Evolutionary conservation across 805 yeast species (phyloP).

Genomic region (Yamadazyma scolyti): DNA sequence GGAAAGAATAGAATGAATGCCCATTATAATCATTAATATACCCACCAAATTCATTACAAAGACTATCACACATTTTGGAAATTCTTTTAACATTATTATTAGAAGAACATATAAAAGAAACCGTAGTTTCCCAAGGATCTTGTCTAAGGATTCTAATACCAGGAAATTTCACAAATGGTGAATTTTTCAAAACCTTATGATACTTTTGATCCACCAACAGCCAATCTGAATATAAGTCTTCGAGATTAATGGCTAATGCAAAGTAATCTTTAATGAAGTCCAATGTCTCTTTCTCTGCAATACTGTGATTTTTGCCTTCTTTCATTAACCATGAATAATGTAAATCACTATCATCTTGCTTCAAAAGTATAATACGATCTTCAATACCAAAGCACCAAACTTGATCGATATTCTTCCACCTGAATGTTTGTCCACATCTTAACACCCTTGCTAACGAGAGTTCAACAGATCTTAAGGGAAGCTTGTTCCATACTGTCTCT

Average conservation of each 20-base stretch:
- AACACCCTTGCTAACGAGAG: conserved; percentile 61
- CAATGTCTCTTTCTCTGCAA: conserved; percentile 24
- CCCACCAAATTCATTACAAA: conserved; percentile 69
- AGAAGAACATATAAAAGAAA: conserved; percentile 92
- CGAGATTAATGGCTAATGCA: conserved; percentile 55
- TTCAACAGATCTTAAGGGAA: conserved; percentile 34
- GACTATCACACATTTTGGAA: conserved; percentile 82
- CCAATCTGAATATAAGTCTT: conserved; percentile 62
- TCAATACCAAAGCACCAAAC: conserved; percentile 64
- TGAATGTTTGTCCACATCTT: conserved; percentile 82
- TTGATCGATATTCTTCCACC: conserved; percentile 65
- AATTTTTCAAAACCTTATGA: conserved; percentile 22
- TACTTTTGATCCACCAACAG: conserved; percentile 47
- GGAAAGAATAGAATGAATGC: conserved; percentile 65
- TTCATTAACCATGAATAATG: conserved; percentile 46
- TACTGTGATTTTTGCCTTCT: conserved; percentile 6
- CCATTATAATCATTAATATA: conserved; percentile 53
- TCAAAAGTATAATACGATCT: conserved; percentile 60
- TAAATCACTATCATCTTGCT: conserved; percentile 50
- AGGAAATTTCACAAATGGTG: conserved; percentile 38
- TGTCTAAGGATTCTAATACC: conserved; percentile 87
- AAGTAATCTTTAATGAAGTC: conserved; percentile 64
- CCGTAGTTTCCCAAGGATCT: conserved; percentile 94
- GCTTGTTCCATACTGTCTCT: conserved; percentile 20
- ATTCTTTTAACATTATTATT: conserved; percentile 93